Percentiles rank a stretch among this genome's conserved stretches.
Conservation (phyloP, 129 eudicot species). For the Escallonia herrerae region DNA sequence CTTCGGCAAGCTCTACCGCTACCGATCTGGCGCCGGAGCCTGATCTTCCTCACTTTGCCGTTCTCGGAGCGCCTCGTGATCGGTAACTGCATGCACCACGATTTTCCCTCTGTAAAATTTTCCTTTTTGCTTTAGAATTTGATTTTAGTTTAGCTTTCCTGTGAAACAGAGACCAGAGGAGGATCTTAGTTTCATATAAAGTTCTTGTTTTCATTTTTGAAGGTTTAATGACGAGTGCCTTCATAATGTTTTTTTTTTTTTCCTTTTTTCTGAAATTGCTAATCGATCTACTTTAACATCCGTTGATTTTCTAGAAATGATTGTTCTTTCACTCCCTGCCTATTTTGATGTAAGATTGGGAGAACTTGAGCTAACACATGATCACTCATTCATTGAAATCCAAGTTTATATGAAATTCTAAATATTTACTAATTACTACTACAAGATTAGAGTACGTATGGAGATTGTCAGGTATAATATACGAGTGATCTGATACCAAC, state of each 20-base stretch:
- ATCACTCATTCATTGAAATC: no score
- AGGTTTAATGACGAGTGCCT: background rate
- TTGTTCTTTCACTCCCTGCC: background rate
- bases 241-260: no score
- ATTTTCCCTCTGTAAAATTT: background rate
- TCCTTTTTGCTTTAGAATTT: background rate
- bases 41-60: conserved; percentile 9
- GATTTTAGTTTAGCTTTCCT: no score
- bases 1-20: conserved; percentile 68
- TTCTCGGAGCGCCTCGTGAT: background rate
- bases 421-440: no score
- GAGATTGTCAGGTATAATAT: no score
- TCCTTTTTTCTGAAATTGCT: no score
- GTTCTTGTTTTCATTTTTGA: background rate
- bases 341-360: no score
- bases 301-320: background rate
- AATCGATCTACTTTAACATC: background rate
- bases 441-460: no score
- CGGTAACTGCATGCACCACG: background rate
- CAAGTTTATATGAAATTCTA: no score
- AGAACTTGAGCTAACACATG: no score
- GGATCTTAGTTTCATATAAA: background rate
- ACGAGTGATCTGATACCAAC: no score
- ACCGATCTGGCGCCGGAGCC: conserved; percentile 35
- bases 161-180: background rate